A percentile compares a stretch with the other conserved stretches of the same genome.
Evolutionary conservation across 2,329 filamentous ascomycete genomes (phyloP).

Genomic region (Fusarium robinianum): DNA sequence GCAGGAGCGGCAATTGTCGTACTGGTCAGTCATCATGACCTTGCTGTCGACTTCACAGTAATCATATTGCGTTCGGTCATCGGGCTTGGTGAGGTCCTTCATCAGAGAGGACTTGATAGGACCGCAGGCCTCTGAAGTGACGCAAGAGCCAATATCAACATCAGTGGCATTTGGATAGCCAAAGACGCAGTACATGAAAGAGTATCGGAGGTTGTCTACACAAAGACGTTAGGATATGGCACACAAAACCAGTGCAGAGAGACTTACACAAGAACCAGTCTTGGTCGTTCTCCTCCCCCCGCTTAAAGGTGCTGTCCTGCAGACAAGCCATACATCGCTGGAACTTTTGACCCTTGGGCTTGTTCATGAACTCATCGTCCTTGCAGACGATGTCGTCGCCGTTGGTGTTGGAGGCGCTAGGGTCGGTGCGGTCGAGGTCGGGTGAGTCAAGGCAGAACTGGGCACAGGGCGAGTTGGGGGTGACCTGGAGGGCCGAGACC

Average conservation of each 20-base stretch:
- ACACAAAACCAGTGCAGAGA: neutral
- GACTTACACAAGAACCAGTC: constrained; percentile 62
- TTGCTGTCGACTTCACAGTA: constrained; percentile 52
- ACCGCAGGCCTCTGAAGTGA: constrained; percentile 56
- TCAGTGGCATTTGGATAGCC: constrained; percentile 54
- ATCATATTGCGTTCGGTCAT: constrained; percentile 44
- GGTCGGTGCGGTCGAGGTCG: constrained; percentile 49
- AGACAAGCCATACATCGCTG: constrained; percentile 57
- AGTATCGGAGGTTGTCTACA: constrained; percentile 59
- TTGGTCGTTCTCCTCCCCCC: constrained; percentile 56
- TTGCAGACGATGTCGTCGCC: constrained; percentile 53
- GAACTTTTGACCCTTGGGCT: constrained; percentile 50
- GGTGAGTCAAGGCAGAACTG: constrained; percentile 52
- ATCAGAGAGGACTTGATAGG: constrained; percentile 48
- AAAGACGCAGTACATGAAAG: constrained; percentile 57
- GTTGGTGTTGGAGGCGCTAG: constrained; percentile 51
- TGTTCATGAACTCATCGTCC: constrained; percentile 49
- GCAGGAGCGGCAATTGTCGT: constrained; percentile 51
- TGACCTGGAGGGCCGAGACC: constrained; percentile 52
- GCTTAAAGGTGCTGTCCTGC: constrained; percentile 54
- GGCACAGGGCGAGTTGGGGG: constrained; percentile 59
- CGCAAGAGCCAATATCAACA: constrained; percentile 53
- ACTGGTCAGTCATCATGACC: constrained; percentile 40
- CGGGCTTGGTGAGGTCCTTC: constrained; percentile 44
- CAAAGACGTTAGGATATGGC: constrained; percentile 3